Evolutionary conservation across 169 alveolate genomes (phyloP).

Genomic region (Cryptosporidium baileyi): DNA sequence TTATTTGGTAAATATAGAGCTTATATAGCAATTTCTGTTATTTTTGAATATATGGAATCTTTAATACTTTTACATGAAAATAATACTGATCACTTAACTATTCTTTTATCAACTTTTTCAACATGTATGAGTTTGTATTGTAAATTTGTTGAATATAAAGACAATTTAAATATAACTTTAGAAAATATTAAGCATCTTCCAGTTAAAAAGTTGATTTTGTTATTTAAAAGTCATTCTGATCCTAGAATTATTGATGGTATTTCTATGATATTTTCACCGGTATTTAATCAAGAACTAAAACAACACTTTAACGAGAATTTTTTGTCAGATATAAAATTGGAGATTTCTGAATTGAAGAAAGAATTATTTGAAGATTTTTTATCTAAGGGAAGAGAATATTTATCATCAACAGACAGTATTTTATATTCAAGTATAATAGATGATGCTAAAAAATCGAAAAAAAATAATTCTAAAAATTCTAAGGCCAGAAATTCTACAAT

Average conservation of each 20-base stretch:
- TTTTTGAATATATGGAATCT: constrained; percentile 56
- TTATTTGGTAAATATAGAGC: constrained; percentile 16
- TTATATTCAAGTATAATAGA: constrained; percentile 1
- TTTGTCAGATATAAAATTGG: not conserved
- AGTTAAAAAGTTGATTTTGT: not conserved
- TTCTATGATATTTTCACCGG: constrained; percentile 51
- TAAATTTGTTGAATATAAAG: not conserved
- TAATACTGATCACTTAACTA: constrained; percentile 26
- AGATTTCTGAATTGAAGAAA: not conserved
- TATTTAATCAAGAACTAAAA: not conserved
- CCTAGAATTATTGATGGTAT: constrained; percentile 64
- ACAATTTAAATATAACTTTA: not conserved
- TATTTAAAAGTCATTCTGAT: constrained; percentile 32
- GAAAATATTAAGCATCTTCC: constrained; percentile 10
- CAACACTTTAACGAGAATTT: not conserved
- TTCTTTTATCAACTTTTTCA: constrained; percentile 33
- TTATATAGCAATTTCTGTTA: not conserved
- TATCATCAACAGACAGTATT: constrained; percentile 22
- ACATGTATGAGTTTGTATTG: constrained; percentile 21
- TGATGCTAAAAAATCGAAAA: constrained; percentile 5
- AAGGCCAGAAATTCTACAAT: not conserved
- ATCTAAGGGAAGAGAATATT: constrained; percentile 19
- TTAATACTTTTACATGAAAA: constrained; percentile 30
- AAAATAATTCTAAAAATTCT: not conserved
- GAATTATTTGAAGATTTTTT: constrained; percentile 10